Base-by-base conservation (phyloP, 768 basidiomycete species). In the Boletus subparvulus region DNA sequence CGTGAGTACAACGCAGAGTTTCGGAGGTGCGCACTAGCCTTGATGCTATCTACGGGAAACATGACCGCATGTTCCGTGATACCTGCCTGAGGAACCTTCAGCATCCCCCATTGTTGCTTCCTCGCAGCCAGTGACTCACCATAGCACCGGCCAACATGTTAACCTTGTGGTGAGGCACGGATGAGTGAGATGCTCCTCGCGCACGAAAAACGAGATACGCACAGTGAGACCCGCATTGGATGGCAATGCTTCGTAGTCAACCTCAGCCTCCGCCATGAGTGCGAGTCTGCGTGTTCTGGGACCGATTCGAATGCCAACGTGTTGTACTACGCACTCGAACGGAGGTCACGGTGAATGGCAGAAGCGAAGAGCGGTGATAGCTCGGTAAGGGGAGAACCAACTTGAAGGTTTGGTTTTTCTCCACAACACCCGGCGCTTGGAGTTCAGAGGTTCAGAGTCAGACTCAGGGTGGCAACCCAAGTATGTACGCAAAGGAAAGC, bases 51-150 rank as follows among this genome's bases (percentile, higher is more conserved):
- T 60, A 98, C 78, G 6, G 97, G 97, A 71, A 92, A 99, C 90
- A 99, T 98, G 70, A 97, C 94, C 32, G 94, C 91, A 76, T 99
- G 97, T 73, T 99, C 97, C 52, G 95, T 94, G 65, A 99, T 98
- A 58, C 97, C 97, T 65, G 97, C 97, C 94, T 96, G 70, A 26
- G 56, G 28, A 62, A 43, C 11, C n/a, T 28, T 72, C 21, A 73
- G 61, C 52, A 55, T 43, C 32, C 7, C 8, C 52, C 49, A 6
- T 19, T 11, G 36, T 51, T 40, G 16, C 36, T 32, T 35, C 45
- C 33, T 33, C 37, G 40, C 42, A 30, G 28, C 35, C 39, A 35
- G 39, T 45, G 41, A 82, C 91, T 77, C 70, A 95, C 94, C 72
- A 98, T 77, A 50, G 94, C 94, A 59, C 97, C 97, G 24, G 97